A percentile compares a stretch with the other conserved stretches of the same genome.
Evolutionary conservation across 2,329 filamentous ascomycete species (phyloP).

Genomic region (Xylaria multiplex): DNA sequence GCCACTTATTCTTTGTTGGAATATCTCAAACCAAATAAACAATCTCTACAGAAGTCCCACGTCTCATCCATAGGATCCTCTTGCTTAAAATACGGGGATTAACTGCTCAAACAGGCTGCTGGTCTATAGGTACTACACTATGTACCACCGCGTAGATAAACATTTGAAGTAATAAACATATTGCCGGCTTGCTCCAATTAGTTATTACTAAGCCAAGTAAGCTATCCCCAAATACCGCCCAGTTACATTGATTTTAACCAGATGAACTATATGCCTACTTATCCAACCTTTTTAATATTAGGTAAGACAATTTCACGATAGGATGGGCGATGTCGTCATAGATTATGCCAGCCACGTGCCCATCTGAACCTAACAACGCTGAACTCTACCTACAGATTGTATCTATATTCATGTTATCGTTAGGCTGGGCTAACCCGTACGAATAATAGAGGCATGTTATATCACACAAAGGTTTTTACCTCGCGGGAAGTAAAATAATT

Average conservation of each 20-base stretch:
- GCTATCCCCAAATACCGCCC: background rate
- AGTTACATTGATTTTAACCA: background rate
- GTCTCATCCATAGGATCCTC: background rate
- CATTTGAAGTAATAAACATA: no score
- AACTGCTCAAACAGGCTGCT: no score
- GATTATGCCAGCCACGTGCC: background rate
- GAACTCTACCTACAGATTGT: background rate
- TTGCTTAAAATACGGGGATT: no score
- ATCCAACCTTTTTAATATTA: background rate
- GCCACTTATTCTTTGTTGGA: background rate
- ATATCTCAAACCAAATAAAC: background rate
- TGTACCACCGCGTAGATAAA: no score
- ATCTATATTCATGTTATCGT: background rate
- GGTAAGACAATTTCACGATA: background rate
- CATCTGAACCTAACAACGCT: background rate
- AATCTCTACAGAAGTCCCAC: background rate
- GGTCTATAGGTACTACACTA: no score
- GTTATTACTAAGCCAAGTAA: background rate
- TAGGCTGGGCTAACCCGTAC: background rate
- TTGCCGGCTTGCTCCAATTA: no score
- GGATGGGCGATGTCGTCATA: slow-evolving; percentile 2
- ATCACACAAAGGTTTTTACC: no score
- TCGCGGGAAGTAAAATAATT: no score
- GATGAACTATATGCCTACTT: slow-evolving; percentile 4
- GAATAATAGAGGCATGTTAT: no score